Percentiles rank a stretch among this genome's conserved stretches.
Conservation (phyloP, 257 asterid genomes). For the Cordia subcordata region DNA sequence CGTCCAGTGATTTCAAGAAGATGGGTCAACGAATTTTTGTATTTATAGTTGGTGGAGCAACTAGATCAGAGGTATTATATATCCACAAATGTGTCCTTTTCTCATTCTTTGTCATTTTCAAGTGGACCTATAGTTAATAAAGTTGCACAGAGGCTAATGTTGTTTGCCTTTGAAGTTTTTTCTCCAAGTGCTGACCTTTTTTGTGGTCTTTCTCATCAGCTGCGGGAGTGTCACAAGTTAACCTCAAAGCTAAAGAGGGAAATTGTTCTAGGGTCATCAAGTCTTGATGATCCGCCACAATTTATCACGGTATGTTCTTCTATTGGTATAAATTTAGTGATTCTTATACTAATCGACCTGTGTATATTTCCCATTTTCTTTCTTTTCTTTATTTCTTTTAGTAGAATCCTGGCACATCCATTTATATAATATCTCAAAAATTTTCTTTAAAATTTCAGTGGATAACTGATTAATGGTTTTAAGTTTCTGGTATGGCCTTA, state of each 20-base stretch:
- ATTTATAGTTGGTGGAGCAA: constrained; percentile 97
- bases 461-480: no score
- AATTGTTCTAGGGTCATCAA: constrained; percentile 88
- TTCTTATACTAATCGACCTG: not conserved
- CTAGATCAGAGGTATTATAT: constrained; percentile 87
- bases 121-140: not conserved
- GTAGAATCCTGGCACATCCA: no score
- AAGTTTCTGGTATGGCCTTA: no score
- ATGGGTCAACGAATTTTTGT: constrained; percentile 95
- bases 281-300: constrained; percentile 95
- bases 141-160: not conserved
- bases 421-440: no score
- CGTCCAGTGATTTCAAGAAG: constrained; percentile 93
- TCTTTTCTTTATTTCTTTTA: not conserved
- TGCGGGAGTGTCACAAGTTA: constrained; percentile 91
- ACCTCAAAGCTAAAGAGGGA: constrained; percentile 82
- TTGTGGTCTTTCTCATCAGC: constrained; percentile 35
- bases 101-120: not conserved
- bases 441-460: no score
- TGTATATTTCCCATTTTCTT: not conserved
- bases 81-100: not conserved
- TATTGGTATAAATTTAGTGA: constrained; percentile 7
- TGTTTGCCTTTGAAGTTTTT: not conserved
- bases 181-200: not conserved
- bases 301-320: constrained; percentile 71